Evolutionary conservation across 2,329 filamentous ascomycete species (phyloP), one percentile per base, ranked within the genome.

Genomic region (Daldinia eschscholtzii): DNA sequence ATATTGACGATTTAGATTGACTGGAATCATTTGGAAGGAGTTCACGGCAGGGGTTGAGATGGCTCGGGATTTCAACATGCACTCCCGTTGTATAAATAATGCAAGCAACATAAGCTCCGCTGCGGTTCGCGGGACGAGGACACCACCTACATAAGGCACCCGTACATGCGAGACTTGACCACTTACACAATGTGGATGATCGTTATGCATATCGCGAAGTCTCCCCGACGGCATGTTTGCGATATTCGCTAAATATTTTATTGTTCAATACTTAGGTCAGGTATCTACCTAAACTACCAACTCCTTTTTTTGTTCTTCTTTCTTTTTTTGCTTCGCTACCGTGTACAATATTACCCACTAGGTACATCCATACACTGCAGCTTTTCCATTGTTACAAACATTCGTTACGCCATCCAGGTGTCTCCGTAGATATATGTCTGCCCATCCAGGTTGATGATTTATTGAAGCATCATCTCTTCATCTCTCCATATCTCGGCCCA

Each of bases 71-170:
- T 71, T 64, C 59, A 70, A 53, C 15, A 55, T 67, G 67, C 66
- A 70, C 64, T 62, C 66, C 46, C 48, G 57, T 71, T 61, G 67
- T 42, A 65, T 69, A 59, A 70, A 65, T 70, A 65, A 71, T 71
- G 67, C 70, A 67, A 61, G 64, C 61, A 70, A 70, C 70, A 70
- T 70, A 70, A 71, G 64, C 61, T 71, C 70, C 67, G 70, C 67
- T 70, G 64, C 64, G 64, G 64, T 71, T 65, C 70, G 64, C 61
- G 70, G 66, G 64, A 67, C 35, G 53, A 57, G 55, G 53, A 67
- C 70, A 46, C 61, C 10, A 67, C 69, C 42, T 69, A 69, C 41
- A 61, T 63, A 66, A 48, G 64, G 61, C 64, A 67, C 50, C 67
- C 57, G 37, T 61, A 65, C 23, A 65, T 39, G 42, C 35, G 44